Base-by-base conservation (phyloP, 257 asterid genomes). In the Scutellaria baicalensis region DNA sequence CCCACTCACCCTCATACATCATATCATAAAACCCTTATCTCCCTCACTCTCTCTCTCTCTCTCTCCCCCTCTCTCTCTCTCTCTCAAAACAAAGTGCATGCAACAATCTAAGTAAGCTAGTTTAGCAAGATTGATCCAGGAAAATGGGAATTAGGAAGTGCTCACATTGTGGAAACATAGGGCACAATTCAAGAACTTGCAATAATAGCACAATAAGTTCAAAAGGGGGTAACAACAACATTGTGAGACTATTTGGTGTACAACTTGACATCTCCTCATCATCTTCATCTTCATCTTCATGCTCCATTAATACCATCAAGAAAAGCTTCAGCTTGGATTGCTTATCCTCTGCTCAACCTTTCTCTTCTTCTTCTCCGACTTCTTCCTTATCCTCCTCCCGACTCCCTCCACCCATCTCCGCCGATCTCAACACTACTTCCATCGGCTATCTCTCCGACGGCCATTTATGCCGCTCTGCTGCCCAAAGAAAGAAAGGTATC, bases 141-240 rank as follows among this genome's bases (percentile, higher is more conserved):
- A 80, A 83, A 81, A 92, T 87, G 97, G 94, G 84, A 11, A n/a
- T n/a, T n/a, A 89, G 97, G 35, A 92, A 92, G 80, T 89, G 97
- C 82, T 87, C 96, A 56, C 91, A 86, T 71, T 92, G 97, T 76
- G 95, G 96, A 44, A 86, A 82, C 79, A 79, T 81, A 33, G 97
- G 97, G 48, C 97, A 92, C 79, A 92, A 92, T 79, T 84, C 96
- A 73, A 92, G 94, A 79, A 87, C 97, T 49, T 91, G 97, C 80
- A 83, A 58, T 27, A 83, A 58, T 27, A 27, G 33, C 78, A 17
- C 65, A 27, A 27, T 27, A 2, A 27, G 33, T 43, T 45, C 72
- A 21, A 73, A 45, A 71, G 78, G 52, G 20, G 17, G 67, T 52
- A 59, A 0, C 20, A 12, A 5, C 40, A 18, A 47, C 33, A 84